Conservation (phyloP, 345 rosid species). For the Rubroshorea leprosula region DNA sequence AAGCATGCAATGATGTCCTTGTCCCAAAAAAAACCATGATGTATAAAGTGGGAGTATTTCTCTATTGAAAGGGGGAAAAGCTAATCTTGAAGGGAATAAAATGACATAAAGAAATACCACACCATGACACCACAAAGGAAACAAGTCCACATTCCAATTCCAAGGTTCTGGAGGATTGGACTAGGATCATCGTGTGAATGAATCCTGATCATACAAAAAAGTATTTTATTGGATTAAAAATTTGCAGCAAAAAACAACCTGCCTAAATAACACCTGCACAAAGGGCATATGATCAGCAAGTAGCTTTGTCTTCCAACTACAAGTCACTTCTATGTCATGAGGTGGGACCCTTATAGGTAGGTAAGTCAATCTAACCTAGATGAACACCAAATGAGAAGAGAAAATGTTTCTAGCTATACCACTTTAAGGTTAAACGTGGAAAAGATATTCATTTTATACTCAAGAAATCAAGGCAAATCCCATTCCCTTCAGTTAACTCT, state of each 20-base stretch:
- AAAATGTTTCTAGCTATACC: too few species aligned
- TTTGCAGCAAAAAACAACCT: not conserved
- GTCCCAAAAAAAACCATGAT: too few species aligned
- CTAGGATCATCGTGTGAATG: slow-evolving; percentile 92
- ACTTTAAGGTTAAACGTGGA: too few species aligned
- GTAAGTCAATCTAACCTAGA: too few species aligned
- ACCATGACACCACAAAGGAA: slow-evolving; percentile 90
- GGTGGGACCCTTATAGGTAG: too few species aligned
- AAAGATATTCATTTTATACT: too few species aligned
- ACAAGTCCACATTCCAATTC: slow-evolving; percentile 93
- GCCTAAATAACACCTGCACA: too few species aligned
- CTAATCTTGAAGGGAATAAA: slow-evolving; percentile 81
- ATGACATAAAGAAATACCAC: slow-evolving; percentile 74
- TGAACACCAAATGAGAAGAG: too few species aligned
- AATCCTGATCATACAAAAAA: slow-evolving; percentile 44
- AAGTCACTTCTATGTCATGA: too few species aligned
- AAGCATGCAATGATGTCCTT: not conserved
- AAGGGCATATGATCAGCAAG: not conserved
- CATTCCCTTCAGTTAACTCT: too few species aligned
- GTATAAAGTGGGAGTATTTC: not conserved
- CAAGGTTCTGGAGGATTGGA: slow-evolving; percentile 91
- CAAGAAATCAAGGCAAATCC: too few species aligned
- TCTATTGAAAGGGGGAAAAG: not conserved
- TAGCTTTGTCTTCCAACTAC: not conserved
- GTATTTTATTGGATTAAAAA: not conserved